Percentiles rank a stretch among this genome's conserved stretches.
These are phyloP conservation scores for Moesziomyces aphidis DNA, from an alignment of 1,284 basidiomycete species.

Conservation along the genomic window DNA sequence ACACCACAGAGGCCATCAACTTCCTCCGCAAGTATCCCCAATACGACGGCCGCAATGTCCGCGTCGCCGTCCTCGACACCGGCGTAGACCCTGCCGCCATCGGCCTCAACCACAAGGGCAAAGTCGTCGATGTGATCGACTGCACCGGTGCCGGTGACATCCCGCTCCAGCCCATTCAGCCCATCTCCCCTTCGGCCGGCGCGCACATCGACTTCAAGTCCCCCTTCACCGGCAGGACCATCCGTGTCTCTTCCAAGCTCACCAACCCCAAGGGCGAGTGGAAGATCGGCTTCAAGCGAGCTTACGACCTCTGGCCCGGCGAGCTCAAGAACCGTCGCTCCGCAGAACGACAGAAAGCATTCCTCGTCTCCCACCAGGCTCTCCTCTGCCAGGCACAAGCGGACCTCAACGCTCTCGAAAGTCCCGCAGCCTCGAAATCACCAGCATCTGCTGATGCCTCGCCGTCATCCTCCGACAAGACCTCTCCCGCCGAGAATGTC, in stretches of 20 bases:
- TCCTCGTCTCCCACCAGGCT: constrained; percentile 61
- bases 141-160: constrained; percentile 66
- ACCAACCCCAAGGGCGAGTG: constrained; percentile 65
- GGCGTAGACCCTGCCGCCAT: constrained; percentile 68
- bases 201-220: constrained; percentile 57
- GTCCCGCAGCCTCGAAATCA: constrained; percentile 5
- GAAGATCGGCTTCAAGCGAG: constrained; percentile 66
- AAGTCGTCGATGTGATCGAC: constrained; percentile 68
- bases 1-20: constrained; percentile 64
- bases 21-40: constrained; percentile 65
- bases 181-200: constrained; percentile 10
- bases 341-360: constrained; percentile 61
- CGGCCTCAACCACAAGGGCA: constrained; percentile 64
- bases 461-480: constrained; percentile 6
- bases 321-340: constrained; percentile 64
- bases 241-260: constrained; percentile 53
- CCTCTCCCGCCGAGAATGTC: constrained; percentile 13
- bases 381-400: constrained; percentile 58
- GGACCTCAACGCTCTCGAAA: constrained; percentile 51
- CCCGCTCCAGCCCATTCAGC: constrained; percentile 47
- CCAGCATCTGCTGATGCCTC: constrained; percentile 10
- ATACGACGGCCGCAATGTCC: constrained; percentile 66
- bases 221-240: constrained; percentile 61
- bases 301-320: constrained; percentile 67
- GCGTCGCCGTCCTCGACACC: constrained; percentile 68